A percentile compares a stretch with the other conserved stretches of the same genome.
These are phyloP conservation scores for Nemania bipapillata DNA, from an alignment of 2,329 filamentous ascomycete genomes.

Conservation along the genomic window DNA sequence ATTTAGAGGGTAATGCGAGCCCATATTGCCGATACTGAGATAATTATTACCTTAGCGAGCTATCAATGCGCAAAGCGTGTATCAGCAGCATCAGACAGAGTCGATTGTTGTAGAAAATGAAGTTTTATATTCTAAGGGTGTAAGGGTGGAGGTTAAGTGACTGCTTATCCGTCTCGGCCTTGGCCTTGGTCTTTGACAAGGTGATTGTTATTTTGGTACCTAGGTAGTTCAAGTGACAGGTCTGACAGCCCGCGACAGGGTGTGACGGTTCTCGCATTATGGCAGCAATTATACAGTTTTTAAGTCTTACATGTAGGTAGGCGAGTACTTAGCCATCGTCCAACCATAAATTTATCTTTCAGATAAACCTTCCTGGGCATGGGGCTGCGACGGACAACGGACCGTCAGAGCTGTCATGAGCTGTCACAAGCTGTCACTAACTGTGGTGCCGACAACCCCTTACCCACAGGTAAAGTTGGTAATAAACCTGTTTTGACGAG, in stretches of 20 bases:
- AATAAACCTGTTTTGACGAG: no score
- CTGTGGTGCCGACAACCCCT: no score
- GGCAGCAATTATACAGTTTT: no score
- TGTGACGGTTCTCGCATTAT: not conserved
- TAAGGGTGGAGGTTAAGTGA: not conserved
- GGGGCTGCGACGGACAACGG: no score
- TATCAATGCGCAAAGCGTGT: not conserved
- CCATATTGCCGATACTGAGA: slow-evolving; percentile 35
- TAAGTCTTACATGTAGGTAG: no score
- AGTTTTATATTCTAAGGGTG: not conserved
- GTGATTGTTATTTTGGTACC: not conserved
- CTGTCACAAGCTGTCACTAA: no score
- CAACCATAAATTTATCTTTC: no score
- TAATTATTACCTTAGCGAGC: not conserved
- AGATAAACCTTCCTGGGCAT: no score
- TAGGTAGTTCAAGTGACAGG: slow-evolving; percentile 3
- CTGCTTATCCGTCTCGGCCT: not conserved
- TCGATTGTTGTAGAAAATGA: not conserved
- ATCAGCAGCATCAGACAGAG: not conserved
- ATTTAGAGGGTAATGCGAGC: slow-evolving; percentile 52
- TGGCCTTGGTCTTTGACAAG: no score
- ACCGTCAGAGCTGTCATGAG: no score
- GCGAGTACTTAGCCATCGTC: no score
- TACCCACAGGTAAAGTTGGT: no score
- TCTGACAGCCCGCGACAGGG: slow-evolving; percentile 3